Evolutionary conservation across 352 stramenopile genomes (phyloP), one percentile per base, ranked within the genome.

Genomic region (Phytophthora syringae): DNA sequence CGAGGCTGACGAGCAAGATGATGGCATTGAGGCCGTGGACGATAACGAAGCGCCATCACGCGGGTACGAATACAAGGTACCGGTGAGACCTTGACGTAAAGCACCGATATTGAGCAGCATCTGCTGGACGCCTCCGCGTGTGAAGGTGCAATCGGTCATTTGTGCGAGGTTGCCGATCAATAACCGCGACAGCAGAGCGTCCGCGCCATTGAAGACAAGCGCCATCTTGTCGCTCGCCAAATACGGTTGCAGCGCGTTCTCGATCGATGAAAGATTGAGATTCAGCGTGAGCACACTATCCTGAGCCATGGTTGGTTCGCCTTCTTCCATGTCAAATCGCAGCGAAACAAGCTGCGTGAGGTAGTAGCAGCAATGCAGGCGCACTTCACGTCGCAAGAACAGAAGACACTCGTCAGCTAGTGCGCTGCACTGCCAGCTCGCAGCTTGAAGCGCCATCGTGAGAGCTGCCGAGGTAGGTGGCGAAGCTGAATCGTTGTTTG

Each of bases 61-160:
- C 34, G 84, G 82, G 50, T 92, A 92, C 57, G 82, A 89, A 54
- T 90, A 94, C 34, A 94, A 24, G 18, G 84, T 88, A 0, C 79
- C 82, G 0, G 87, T 93, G 42, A 93, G 70, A 15, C 76, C 76
- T 64, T 95, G 87, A 59, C 92, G 87, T 42, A 94, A 70, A 43
- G 87, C 83, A 10, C 77, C 68, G 43, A 93, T 77, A 53, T 94
- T 94, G 34, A 92, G 73, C 32, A 90, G 67, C 84, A 95, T 92
- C 54, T 95, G 85, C 49, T 89, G 77, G 34, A 93, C 72, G 24
- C 85, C 84, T n/a, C 76, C 83, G 37, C 83, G 82, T 18, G 83
- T 87, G 44, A 94, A 75, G 1, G 72, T 91, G 13, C 74, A 76
- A 50, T 72, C 80, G 24, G 71, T 61, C 76, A 93, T 91, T n/a